Conservation (phyloP, 495 filamentous ascomycete species). For the Penicillium alfredii region DNA sequence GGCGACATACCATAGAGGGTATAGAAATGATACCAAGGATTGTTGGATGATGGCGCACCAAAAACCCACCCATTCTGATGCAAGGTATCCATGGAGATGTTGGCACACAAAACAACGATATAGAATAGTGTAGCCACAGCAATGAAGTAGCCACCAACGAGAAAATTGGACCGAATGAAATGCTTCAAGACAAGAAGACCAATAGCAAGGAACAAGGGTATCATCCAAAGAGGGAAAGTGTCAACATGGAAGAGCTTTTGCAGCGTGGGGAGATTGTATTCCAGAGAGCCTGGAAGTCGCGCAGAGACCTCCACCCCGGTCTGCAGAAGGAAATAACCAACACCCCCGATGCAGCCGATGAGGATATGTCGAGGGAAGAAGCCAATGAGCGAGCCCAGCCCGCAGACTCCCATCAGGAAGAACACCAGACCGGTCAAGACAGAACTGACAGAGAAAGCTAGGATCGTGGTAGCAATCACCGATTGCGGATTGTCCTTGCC, state of each 20-base stretch:
- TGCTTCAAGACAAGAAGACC: conserved; percentile 69
- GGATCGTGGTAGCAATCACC: conserved; percentile 86
- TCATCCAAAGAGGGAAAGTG: conserved; percentile 74
- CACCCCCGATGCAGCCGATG: conserved; percentile 95
- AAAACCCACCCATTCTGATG: conserved; percentile 84
- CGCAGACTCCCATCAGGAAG: conserved; percentile 79
- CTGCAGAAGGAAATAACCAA: conserved; percentile 90
- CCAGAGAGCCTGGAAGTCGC: conserved; percentile 73
- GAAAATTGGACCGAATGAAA: conserved; percentile 69
- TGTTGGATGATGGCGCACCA: conserved; percentile 68
- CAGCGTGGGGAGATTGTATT: conserved; percentile 71
- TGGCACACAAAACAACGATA: conserved; percentile 59
- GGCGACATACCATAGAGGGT: conserved; percentile 71
- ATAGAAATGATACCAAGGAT: conserved; percentile 97
- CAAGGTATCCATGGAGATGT: conserved; percentile 55
- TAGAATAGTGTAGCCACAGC: conserved; percentile 77
- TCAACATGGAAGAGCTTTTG: conserved; percentile 62
- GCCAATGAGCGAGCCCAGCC: conserved; percentile 82
- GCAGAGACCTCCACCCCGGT: conserved; percentile 96
- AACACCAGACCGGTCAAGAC: conserved; percentile 87
- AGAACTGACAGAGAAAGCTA: conserved; percentile 85
- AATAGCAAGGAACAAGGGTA: conserved; percentile 71
- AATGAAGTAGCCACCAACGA: conserved; percentile 84
- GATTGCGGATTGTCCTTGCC: conserved; percentile 76
- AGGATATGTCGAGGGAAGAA: conserved; percentile 95